A percentile compares a stretch with the other conserved stretches of the same genome.
phyloP scores from a whole-genome alignment of 2,329 filamentous ascomycete species.

The Curvularia lunata region DNA sequence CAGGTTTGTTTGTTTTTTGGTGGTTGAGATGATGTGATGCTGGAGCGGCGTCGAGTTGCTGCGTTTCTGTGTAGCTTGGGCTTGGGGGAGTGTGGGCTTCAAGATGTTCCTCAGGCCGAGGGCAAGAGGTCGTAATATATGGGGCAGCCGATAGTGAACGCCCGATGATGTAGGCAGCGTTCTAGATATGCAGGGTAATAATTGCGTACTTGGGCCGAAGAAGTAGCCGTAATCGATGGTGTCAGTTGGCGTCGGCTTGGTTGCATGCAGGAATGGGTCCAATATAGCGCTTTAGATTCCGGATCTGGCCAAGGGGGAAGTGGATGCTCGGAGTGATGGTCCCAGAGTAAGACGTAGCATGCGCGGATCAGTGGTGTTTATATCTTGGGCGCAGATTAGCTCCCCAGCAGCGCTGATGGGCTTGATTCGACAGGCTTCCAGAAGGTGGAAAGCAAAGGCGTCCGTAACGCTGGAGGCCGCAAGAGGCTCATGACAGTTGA shows the following conservation, averaged over 20 bases:
- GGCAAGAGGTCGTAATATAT: slow-evolving; percentile 33
- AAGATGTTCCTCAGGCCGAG: slow-evolving; percentile 5
- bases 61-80: slow-evolving; percentile 6
- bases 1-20: neutral
- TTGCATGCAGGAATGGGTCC: slow-evolving; percentile 22
- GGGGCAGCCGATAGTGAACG: slow-evolving; percentile 27
- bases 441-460: neutral
- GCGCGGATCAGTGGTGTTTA: slow-evolving; percentile 6
- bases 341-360: neutral
- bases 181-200: slow-evolving; percentile 32
- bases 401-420: too few relatives aligned
- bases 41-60: slow-evolving; percentile 1
- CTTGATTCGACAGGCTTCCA: neutral
- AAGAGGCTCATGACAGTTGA: slow-evolving; percentile 15
- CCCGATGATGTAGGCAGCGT: slow-evolving; percentile 39
- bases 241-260: slow-evolving; percentile 32
- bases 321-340: slow-evolving; percentile 1
- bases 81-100: slow-evolving; percentile 7
- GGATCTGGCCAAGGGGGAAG: slow-evolving; percentile 7
- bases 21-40: slow-evolving; percentile 3
- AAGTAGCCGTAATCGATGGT: slow-evolving; percentile 26
- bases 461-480: slow-evolving; percentile 9
- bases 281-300: slow-evolving; percentile 21
- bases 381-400: slow-evolving; percentile 5
- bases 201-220: slow-evolving; percentile 27